Evolutionary conservation across 345 rosid species (phyloP).

Genomic region (Hypericum perforatum): DNA sequence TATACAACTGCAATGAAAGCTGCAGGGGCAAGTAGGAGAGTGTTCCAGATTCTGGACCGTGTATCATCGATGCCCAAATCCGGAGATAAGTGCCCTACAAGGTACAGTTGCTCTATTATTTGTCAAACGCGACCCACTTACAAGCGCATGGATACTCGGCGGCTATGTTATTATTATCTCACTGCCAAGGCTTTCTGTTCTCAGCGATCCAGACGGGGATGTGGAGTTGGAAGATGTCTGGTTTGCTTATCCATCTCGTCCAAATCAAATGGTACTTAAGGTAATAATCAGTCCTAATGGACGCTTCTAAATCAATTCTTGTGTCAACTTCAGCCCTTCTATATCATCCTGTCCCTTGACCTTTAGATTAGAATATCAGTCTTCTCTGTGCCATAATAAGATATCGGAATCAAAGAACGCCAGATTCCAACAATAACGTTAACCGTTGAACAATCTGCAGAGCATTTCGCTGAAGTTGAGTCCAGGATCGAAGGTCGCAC

Average conservation of each 20-base stretch:
- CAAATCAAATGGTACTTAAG: slow-evolving; percentile 83
- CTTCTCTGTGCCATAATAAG: too few species aligned
- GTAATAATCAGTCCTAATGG: slow-evolving; percentile 19
- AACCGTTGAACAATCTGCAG: slow-evolving; percentile 28
- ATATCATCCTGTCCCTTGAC: background rate
- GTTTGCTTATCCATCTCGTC: slow-evolving; percentile 98
- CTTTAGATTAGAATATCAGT: too few species aligned
- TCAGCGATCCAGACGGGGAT: slow-evolving; percentile 79
- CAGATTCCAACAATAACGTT: too few species aligned
- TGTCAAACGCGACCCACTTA: too few species aligned
- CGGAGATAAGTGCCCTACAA: slow-evolving; percentile 65
- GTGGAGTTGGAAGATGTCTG: slow-evolving; percentile 81
- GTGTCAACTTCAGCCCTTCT: background rate
- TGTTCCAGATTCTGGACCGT: slow-evolving; percentile 85
- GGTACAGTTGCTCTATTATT: slow-evolving; percentile 33
- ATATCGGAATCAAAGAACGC: too few species aligned
- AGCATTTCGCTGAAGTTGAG: slow-evolving; percentile 72
- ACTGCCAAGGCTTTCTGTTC: slow-evolving; percentile 6
- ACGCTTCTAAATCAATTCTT: background rate
- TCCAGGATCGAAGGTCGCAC: slow-evolving; percentile 85
- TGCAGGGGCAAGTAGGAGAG: slow-evolving; percentile 92
- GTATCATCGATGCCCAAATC: slow-evolving; percentile 68
- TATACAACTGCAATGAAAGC: slow-evolving; percentile 95
- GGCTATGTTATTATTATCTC: background rate
- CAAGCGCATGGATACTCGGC: too few species aligned